These are phyloP conservation scores for Lachancea thermotolerans DNA, from an alignment of 805 yeast genomes.

Conservation along the genomic window DNA sequence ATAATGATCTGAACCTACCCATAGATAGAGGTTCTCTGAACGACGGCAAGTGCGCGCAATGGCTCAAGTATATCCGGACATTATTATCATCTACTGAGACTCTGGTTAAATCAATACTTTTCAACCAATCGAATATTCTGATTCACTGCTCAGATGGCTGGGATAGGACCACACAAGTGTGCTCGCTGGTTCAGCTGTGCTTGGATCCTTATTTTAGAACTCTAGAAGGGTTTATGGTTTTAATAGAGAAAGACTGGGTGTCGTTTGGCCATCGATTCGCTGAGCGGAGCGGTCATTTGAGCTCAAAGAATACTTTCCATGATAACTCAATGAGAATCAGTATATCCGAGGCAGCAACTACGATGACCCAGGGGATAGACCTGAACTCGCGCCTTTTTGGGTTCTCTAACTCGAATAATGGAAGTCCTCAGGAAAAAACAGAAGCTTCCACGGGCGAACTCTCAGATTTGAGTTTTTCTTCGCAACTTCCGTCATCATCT, in stretches of 20 bases:
- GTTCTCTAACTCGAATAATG: slow-evolving; percentile 2
- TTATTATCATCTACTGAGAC: slow-evolving; percentile 71
- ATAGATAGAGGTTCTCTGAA: slow-evolving; percentile 50
- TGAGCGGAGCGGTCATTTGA: slow-evolving; percentile 75
- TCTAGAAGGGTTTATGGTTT: slow-evolving; percentile 72
- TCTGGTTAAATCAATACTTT: slow-evolving; percentile 72
- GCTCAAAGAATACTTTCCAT: slow-evolving; percentile 43
- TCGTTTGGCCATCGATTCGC: slow-evolving; percentile 89
- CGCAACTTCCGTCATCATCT: slow-evolving; percentile 15
- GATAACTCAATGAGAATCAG: slow-evolving; percentile 29
- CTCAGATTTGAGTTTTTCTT: slow-evolving; percentile 1
- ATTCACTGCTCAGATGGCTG: slow-evolving; percentile 98
- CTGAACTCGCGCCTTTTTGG: slow-evolving; percentile 12
- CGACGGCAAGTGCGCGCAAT: slow-evolving; percentile 47
- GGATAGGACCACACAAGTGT: slow-evolving; percentile 92
- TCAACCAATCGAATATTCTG: slow-evolving; percentile 73
- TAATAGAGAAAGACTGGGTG: slow-evolving; percentile 92
- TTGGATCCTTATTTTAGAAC: slow-evolving; percentile 89
- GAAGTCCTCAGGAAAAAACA: slow-evolving; percentile 1
- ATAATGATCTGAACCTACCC: slow-evolving; percentile 53
- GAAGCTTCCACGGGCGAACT: slow-evolving; percentile 5
- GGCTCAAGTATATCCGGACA: slow-evolving; percentile 69
- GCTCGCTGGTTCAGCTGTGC: slow-evolving; percentile 77
- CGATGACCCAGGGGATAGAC: slow-evolving; percentile 10
- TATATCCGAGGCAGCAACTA: slow-evolving; percentile 9